Evolutionary conservation across 2,329 filamentous ascomycete species (phyloP).

Genomic region (Xylariaceae sp.): DNA sequence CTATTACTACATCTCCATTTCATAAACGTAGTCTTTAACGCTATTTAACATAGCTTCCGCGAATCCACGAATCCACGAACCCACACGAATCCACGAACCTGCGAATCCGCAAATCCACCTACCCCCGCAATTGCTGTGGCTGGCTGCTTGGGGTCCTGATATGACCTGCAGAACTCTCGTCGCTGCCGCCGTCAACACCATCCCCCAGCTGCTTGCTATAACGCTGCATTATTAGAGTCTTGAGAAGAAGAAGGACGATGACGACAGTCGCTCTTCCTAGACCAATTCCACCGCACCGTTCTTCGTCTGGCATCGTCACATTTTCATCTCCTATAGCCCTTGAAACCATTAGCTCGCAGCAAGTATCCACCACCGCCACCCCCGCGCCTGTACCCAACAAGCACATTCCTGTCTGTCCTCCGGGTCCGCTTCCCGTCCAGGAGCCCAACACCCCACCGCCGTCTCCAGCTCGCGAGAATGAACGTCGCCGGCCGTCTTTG

Average conservation of each 20-base stretch:
- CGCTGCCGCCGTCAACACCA: background rate
- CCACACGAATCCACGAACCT: too few species aligned
- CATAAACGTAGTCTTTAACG: constrained; percentile 1
- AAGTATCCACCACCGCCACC: constrained; percentile 36
- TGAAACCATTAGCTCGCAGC: constrained; percentile 41
- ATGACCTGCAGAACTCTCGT: background rate
- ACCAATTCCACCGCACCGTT: constrained; percentile 49
- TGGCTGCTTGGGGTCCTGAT: background rate
- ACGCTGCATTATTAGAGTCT: constrained; percentile 2
- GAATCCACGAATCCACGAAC: background rate
- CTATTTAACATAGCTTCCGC: background rate
- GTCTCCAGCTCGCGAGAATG: constrained; percentile 63
- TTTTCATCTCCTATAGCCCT: constrained; percentile 47
- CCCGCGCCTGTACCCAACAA: constrained; percentile 76
- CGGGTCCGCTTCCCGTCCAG: constrained; percentile 65
- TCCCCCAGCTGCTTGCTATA: background rate
- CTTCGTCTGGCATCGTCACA: constrained; percentile 45
- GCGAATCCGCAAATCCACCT: background rate
- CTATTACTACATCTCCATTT: background rate
- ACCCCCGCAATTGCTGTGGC: background rate
- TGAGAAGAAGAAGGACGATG: constrained; percentile 44
- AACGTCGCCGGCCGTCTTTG: constrained; percentile 65
- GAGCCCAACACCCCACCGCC: constrained; percentile 64
- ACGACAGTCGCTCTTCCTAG: constrained; percentile 58
- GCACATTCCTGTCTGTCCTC: constrained; percentile 86